phyloP scores from a whole-genome alignment of 2,329 filamentous ascomycete species.

The Arthroderma sp. region DNA sequence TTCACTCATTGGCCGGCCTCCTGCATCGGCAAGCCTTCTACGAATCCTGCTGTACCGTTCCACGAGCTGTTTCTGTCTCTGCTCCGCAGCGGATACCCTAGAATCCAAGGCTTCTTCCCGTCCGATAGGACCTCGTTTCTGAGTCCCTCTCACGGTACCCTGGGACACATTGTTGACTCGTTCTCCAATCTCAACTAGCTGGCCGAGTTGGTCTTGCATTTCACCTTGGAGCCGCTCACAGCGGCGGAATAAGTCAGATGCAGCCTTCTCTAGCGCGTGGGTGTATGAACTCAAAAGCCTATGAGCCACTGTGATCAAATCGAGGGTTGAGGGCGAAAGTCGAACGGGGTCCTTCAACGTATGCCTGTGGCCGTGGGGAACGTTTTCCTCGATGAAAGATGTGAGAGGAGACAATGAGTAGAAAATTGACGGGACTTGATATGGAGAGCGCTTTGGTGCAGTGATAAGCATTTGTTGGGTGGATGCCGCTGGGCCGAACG shows the following conservation, averaged over 20 bases:
- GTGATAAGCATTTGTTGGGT: constrained; percentile 14
- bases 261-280: constrained; percentile 32
- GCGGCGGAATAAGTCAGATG: constrained; percentile 40
- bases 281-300: constrained; percentile 35
- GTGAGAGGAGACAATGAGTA: constrained; percentile 27
- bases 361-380: constrained; percentile 30
- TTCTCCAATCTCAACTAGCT: constrained; percentile 33
- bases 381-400: constrained; percentile 29
- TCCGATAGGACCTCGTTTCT: constrained; percentile 19
- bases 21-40: constrained; percentile 29
- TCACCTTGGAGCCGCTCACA: constrained; percentile 36
- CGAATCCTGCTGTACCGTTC: constrained; percentile 33
- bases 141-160: constrained; percentile 12
- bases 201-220: constrained; percentile 34
- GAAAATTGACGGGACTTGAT: constrained; percentile 29
- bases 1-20: constrained; percentile 32
- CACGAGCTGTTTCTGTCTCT: constrained; percentile 28
- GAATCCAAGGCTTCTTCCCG: constrained; percentile 25
- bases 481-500: constrained; percentile 16
- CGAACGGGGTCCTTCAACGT: constrained; percentile 34
- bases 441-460: constrained; percentile 28
- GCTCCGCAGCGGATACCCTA: constrained; percentile 28
- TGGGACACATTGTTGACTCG: constrained; percentile 31
- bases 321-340: constrained; percentile 35
- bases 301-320: constrained; percentile 35